Evolutionary conservation across 1,284 basidiomycete genomes (phyloP).

Genomic region (Sparassis latifolia): DNA sequence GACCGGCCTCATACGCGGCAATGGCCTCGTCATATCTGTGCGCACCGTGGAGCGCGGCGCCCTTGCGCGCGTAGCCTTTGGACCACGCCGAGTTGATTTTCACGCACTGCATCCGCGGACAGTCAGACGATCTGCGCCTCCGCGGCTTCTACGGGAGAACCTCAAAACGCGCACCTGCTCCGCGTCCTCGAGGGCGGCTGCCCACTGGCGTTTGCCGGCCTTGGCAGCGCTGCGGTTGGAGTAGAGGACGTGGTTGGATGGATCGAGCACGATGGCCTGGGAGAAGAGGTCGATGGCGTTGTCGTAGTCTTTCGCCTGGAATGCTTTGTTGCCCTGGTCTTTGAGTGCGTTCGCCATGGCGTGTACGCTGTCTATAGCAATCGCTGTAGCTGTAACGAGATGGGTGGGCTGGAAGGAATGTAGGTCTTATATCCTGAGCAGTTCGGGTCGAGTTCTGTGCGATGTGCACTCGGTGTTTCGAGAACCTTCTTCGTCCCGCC

Average conservation of each 20-base stretch:
- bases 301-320: conserved; percentile 89
- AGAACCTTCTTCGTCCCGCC: too few species aligned
- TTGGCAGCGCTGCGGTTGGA: conserved; percentile 92
- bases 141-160: background rate
- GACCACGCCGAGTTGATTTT: conserved; percentile 79
- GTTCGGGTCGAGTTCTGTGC: too few species aligned
- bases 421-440: too few species aligned
- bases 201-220: conserved; percentile 77
- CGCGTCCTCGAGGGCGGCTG: conserved; percentile 80
- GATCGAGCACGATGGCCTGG: conserved; percentile 82
- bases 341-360: conserved; percentile 52
- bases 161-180: conserved; percentile 59
- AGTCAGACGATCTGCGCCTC: background rate
- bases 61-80: conserved; percentile 91
- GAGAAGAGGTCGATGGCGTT: conserved; percentile 85
- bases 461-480: too few species aligned
- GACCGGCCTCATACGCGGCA: conserved; percentile 71
- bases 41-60: conserved; percentile 89
- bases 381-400: too few species aligned
- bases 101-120: conserved; percentile 49
- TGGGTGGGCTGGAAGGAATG: too few species aligned
- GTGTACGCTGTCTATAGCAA: too few species aligned
- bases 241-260: conserved; percentile 83
- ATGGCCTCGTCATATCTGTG: conserved; percentile 81
- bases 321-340: conserved; percentile 94